Conservation (phyloP, 106 monocot species). For the Dioscorea dumetorum region DNA sequence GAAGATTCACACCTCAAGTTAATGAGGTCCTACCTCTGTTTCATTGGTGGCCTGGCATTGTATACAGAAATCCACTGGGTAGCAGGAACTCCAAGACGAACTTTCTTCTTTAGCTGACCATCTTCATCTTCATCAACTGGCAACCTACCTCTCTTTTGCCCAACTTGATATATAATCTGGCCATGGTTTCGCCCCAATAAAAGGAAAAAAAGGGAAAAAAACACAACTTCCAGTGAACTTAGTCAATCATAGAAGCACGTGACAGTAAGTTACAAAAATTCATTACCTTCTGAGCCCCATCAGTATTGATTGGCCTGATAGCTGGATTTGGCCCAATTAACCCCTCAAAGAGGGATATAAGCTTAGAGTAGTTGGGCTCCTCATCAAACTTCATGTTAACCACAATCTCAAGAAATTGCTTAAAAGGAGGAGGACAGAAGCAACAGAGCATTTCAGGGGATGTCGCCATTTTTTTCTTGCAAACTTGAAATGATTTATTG, state of each 20-base stretch:
- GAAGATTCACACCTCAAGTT: neutral
- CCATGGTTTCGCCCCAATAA: neutral
- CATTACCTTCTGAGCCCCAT: conserved; percentile 75
- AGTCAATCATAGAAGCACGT: neutral
- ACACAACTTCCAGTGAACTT: neutral
- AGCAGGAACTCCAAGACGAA: conserved; percentile 67
- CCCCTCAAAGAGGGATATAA: conserved; percentile 69
- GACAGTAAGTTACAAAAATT: neutral
- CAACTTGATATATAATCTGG: conserved; percentile 54
- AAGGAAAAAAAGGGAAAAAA: neutral
- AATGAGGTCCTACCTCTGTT: conserved; percentile 50
- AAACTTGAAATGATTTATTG: conserved; percentile 83
- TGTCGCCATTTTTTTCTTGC: conserved; percentile 84
- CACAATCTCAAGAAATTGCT: conserved; percentile 73
- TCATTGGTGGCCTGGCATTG: conserved; percentile 82
- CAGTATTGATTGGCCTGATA: conserved; percentile 64
- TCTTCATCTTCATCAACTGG: conserved; percentile 65
- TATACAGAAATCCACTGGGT: conserved; percentile 89
- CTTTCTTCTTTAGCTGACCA: conserved; percentile 53
- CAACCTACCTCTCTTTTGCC: conserved; percentile 73
- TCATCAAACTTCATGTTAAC: conserved; percentile 85
- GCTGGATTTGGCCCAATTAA: conserved; percentile 78
- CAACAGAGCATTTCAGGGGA: conserved; percentile 68
- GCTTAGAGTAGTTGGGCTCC: conserved; percentile 72
- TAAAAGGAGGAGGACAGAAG: conserved; percentile 68